Evolutionary conservation across 75 land plant species (phyloP), one percentile per base, ranked within the genome.

Genomic region (Pinus tabuliformis): DNA sequence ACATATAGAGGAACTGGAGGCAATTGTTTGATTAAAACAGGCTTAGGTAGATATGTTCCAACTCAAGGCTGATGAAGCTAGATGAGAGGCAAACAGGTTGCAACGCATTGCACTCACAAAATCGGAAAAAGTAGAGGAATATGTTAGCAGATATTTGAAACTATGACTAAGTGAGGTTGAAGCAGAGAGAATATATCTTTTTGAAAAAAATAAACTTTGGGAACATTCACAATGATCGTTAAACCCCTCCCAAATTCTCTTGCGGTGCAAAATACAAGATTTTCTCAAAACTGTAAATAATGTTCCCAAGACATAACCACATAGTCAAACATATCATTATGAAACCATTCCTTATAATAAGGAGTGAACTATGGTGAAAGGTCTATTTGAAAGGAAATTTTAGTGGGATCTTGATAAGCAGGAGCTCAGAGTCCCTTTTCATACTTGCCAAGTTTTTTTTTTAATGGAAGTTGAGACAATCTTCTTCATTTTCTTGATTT

Each of bases 11-110:
- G 97, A 95, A 77, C 82, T 91, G 42, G 97, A 95, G 70, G 87
- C 84, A 65, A 86, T 95, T 64, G 87, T 93, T 5, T 76, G 90
- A 75, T 85, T 95, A 52, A 95, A 95, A 81, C 92, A 88, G 75
- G 94, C 91, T 3, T 96, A 91, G 74, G 92, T 94, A 61, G 92
- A 93, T 73, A 93, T 95, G 97, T 95, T 95, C 73, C 97, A 93
- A 81, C 72, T 86, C 37, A 91, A 91, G 83, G 97, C 98, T 62
- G 88, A 80, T 78, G 97, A 95, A 79, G 97, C 98, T 13, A 85
- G 89, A 42, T 83, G 88, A 59, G 98, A 95, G 58, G 92, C 98
- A 26, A 97, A 95, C 76, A 86, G 89, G 62, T 88, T 95, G 9
- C 92, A 95, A 63, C 80, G 91, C n/a, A 93, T 95, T 77, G 91